Percentiles rank a stretch among this genome's conserved stretches.
Conservation (phyloP, 306 rosid genomes). For the Vigna unguiculata region DNA sequence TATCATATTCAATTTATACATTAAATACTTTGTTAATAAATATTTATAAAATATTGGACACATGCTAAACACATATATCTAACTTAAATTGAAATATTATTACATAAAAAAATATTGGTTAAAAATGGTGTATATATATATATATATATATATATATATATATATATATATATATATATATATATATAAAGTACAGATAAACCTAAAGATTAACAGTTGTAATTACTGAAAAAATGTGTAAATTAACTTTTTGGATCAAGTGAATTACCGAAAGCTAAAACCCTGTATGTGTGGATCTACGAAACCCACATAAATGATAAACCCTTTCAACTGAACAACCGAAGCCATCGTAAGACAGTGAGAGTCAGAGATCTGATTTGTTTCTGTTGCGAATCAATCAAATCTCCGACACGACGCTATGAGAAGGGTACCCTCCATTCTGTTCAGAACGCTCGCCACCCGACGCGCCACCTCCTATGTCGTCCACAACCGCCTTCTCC, state of each 20-base stretch:
- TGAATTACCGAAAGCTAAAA: constrained; percentile 11
- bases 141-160: no score
- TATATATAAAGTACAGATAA: no score
- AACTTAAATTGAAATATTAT: no score
- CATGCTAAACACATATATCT: no score
- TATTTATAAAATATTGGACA: no score
- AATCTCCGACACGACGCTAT: constrained; percentile 36
- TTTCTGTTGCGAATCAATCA: background rate
- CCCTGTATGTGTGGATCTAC: constrained; percentile 31
- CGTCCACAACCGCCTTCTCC: constrained; percentile 57
- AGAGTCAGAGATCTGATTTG: background rate
- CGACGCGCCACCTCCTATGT: constrained; percentile 46
- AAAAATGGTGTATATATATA: no score
- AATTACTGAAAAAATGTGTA: background rate
- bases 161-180: no score
- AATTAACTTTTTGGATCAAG: background rate
- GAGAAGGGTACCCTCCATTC: constrained; percentile 69
- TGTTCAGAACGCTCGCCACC: constrained; percentile 66
- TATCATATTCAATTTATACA: no score
- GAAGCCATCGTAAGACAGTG: background rate
- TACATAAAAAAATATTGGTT: no score
- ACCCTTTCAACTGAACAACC: constrained; percentile 22
- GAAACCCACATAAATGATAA: constrained; percentile 36
- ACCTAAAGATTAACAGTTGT: no score
- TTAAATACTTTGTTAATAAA: no score